Percentiles rank a stretch among this genome's conserved stretches.
Evolutionary conservation across 352 stramenopile species (phyloP).

Genomic region (Pythium aristosporum): DNA sequence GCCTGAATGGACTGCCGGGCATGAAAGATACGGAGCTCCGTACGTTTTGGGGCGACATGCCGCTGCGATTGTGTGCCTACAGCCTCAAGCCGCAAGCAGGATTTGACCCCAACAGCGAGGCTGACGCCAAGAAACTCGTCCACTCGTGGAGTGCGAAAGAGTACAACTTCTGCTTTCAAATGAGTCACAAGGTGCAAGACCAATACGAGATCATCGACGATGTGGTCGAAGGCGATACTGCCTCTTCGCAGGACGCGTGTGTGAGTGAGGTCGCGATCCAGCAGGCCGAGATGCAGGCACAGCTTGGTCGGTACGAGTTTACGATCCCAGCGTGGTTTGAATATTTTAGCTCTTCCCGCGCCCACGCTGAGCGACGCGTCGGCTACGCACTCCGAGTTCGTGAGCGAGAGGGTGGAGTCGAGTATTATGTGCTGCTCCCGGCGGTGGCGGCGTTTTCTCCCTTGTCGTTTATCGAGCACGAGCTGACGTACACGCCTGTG

Average conservation of each 20-base stretch:
- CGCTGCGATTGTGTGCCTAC: slow-evolving; percentile 55
- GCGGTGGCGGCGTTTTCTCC: slow-evolving; percentile 40
- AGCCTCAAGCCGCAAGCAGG: slow-evolving; percentile 32
- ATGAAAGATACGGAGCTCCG: slow-evolving; percentile 45
- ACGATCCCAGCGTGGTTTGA: slow-evolving; percentile 50
- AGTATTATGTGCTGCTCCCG: slow-evolving; percentile 38
- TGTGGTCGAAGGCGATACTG: slow-evolving; percentile 1
- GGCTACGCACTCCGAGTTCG: slow-evolving; percentile 45
- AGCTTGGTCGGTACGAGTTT: slow-evolving; percentile 38
- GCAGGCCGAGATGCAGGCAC: slow-evolving; percentile 29
- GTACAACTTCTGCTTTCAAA: slow-evolving; percentile 59
- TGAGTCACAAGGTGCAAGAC: slow-evolving; percentile 40
- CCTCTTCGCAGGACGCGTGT: not conserved
- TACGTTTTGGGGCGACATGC: slow-evolving; percentile 63
- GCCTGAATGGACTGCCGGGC: slow-evolving; percentile 50
- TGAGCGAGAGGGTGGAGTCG: slow-evolving; percentile 7
- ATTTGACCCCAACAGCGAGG: slow-evolving; percentile 23
- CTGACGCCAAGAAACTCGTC: slow-evolving; percentile 26
- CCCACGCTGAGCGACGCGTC: slow-evolving; percentile 42
- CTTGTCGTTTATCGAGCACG: slow-evolving; percentile 39
- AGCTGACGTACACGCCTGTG: slow-evolving; percentile 10
- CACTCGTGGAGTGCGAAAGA: slow-evolving; percentile 42
- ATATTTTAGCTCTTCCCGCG: slow-evolving; percentile 44
- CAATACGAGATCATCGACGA: slow-evolving; percentile 22
- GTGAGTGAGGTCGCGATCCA: slow-evolving; percentile 16